Base-by-base conservation (phyloP, 2,329 filamentous ascomycete species). In the Fusarium floridanum region DNA sequence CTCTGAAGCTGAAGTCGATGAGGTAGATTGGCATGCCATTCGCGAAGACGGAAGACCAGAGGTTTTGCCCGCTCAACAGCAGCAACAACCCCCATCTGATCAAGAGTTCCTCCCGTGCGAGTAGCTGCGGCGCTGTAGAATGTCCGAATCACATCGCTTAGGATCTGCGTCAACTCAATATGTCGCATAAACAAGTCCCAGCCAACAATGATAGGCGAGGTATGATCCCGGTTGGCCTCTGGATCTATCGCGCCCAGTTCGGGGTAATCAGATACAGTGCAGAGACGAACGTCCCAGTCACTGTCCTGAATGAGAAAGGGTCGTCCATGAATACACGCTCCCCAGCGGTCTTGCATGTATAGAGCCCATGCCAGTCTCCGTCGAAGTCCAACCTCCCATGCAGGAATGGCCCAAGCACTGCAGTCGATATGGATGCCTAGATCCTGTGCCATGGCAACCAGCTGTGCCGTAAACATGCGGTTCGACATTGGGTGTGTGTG, bases 321-420 rank as follows among this genome's bases (percentile, higher is more conserved):
- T 29, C 89, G 84, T 9, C 90, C 90, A 72, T 90, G 87, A 32
- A 89, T 86, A 41, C 90, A 83, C 3, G 88, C 86, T 3, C 88
- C 86, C 90, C 88, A 91, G 75, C 89, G 90, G 72, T 93, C 91
- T 77, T 92, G 91, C 85, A 91, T 90, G 71, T 88, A 92, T 0
- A 92, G 80, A 2, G 88, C 90, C 91, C 91, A 93, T 0, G 89
- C 90, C 0, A 93, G 81, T 16, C 91, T 83, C 75, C 89, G 89
- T 16, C 91, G 84, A 20, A 92, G 82, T 0, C 90, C 88, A 64
- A 89, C 87, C 76, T 93, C 91, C 90, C 90, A 92, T 0, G 83
- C 81, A 2, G 91, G 90, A 48, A 93, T 88, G 12, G 87, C 86
- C 91, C 91, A 93, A 22, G 84, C 81, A 0, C 88, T 87, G 71